Conservation (phyloP, 805 yeast species). For the Barnettozyma vustinii region DNA sequence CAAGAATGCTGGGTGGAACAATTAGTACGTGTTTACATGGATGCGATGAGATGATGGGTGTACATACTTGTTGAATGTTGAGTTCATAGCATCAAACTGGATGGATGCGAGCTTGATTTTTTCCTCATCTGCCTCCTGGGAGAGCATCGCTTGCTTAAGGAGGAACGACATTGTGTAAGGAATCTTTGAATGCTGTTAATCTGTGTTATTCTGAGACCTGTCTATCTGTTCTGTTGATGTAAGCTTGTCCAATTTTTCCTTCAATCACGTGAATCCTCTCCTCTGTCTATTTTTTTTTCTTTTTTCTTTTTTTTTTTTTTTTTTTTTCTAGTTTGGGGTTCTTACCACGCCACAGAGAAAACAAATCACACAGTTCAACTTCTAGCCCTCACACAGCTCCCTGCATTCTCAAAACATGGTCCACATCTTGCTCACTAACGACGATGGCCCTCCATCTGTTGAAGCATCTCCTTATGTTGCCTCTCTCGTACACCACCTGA, state of each 20-base stretch:
- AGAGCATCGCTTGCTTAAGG: conserved; percentile 37
- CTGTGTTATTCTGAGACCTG: background rate
- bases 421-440: conserved; percentile 63
- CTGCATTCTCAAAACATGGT: conserved; percentile 9
- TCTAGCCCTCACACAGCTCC: background rate
- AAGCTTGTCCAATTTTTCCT: background rate
- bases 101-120: conserved; percentile 58
- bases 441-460: conserved; percentile 90
- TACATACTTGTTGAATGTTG: conserved; percentile 43
- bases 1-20: conserved; percentile 38
- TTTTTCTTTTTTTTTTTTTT: too few relatives aligned
- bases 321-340: background rate
- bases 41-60: background rate
- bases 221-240: background rate
- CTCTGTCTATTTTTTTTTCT: background rate
- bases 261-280: background rate
- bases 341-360: background rate
- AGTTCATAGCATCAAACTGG: conserved; percentile 60
- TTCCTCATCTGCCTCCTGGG: conserved; percentile 52
- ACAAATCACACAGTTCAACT: background rate
- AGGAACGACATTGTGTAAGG: conserved; percentile 54
- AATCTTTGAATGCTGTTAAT: background rate
- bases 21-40: background rate
- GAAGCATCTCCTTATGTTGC: conserved; percentile 79
- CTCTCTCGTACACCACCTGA: conserved; percentile 45